Conservation (phyloP, 345 rosid genomes). For the Moricandia moricandioides region DNA sequence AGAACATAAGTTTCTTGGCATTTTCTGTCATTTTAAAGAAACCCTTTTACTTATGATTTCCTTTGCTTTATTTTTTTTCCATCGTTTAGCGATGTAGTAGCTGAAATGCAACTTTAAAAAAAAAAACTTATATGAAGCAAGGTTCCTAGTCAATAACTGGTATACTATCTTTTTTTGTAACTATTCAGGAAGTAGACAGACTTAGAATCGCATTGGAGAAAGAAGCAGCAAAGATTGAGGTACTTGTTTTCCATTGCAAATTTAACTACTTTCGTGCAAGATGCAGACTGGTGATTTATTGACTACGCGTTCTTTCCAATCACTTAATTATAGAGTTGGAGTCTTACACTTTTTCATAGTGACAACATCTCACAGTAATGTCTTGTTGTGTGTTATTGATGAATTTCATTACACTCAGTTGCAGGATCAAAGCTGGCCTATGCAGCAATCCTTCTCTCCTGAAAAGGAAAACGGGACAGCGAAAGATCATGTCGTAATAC, state of each 20-base stretch:
- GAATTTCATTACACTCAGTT: slow-evolving; percentile 22
- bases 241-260: slow-evolving; percentile 26
- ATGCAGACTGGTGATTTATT: neutral
- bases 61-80: neutral
- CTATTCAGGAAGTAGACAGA: slow-evolving; percentile 69
- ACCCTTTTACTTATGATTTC: neutral
- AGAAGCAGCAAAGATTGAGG: slow-evolving; percentile 77
- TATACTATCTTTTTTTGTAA: slow-evolving; percentile 31
- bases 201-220: slow-evolving; percentile 68
- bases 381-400: slow-evolving; percentile 2
- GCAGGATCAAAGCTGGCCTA: slow-evolving; percentile 61
- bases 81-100: neutral
- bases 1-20: too few species aligned
- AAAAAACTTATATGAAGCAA: neutral
- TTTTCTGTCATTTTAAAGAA: neutral
- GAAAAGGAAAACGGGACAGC: slow-evolving; percentile 43
- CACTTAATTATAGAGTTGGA: neutral
- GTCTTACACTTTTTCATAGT: neutral
- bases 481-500: slow-evolving; percentile 67
- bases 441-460: slow-evolving; percentile 51
- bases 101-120: slow-evolving; percentile 3
- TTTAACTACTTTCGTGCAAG: neutral
- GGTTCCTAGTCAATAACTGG: slow-evolving; percentile 15
- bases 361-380: slow-evolving; percentile 1
- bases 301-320: neutral